These are phyloP conservation scores for Nicotiana knightiana DNA, from an alignment of 257 asterid genomes.

Conservation along the genomic window DNA sequence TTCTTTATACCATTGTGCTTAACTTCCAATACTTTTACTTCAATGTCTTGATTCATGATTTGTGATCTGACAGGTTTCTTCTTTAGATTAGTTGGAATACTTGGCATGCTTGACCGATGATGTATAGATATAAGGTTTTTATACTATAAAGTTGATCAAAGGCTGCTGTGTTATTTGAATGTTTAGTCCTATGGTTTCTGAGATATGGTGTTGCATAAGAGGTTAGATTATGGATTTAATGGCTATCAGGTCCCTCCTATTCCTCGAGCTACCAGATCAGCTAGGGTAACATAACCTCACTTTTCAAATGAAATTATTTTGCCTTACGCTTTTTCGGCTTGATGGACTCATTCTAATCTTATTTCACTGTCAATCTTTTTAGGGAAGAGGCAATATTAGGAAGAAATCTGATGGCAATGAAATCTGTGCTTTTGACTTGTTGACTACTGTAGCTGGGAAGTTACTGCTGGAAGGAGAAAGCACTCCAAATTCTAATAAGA, in stretches of 20 bases:
- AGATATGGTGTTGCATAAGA: slow-evolving; percentile 79
- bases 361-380: slow-evolving; percentile 21
- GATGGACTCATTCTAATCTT: slow-evolving; percentile 13
- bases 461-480: slow-evolving; percentile 46
- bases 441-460: slow-evolving; percentile 87
- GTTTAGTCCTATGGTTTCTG: slow-evolving; percentile 48
- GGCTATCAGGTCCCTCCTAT: slow-evolving; percentile 71
- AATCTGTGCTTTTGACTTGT: slow-evolving; percentile 75
- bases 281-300: slow-evolving; percentile 65
- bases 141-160: slow-evolving; percentile 17
- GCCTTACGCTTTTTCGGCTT: slow-evolving; percentile 1
- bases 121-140: slow-evolving; percentile 2
- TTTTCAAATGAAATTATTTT: neutral
- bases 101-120: neutral
- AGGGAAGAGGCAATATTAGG: slow-evolving; percentile 62
- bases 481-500: slow-evolving; percentile 32
- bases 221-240: slow-evolving; percentile 66
- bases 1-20: neutral
- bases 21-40: neutral
- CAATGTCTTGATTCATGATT: neutral
- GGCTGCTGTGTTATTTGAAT: slow-evolving; percentile 28
- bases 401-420: slow-evolving; percentile 49
- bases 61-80: slow-evolving; percentile 12
- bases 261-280: slow-evolving; percentile 94
- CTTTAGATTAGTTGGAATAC: slow-evolving; percentile 11